Conservation (phyloP, 345 rosid genomes). For the Populus tremula region DNA sequence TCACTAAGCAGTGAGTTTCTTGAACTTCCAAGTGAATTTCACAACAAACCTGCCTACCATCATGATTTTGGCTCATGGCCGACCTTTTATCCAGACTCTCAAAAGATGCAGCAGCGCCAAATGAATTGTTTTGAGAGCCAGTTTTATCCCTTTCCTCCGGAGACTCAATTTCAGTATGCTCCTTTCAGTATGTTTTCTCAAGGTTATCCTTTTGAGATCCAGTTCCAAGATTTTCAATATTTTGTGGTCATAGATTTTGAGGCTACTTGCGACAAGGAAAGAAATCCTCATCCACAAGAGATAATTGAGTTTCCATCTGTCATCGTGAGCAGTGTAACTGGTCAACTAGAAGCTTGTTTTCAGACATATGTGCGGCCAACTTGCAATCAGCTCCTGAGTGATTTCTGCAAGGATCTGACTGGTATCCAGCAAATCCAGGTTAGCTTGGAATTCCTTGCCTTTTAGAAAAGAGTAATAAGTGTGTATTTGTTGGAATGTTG, state of each 20-base stretch:
- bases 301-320: conserved; percentile 53
- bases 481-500: background rate
- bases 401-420: conserved; percentile 49
- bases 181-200: conserved; percentile 36
- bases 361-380: conserved; percentile 52
- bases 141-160: conserved; percentile 39
- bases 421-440: conserved; percentile 55
- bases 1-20: conserved; percentile 28
- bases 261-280: conserved; percentile 50
- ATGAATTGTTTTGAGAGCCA: conserved; percentile 44
- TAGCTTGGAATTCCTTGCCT: background rate
- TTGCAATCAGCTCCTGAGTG: conserved; percentile 41
- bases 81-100: conserved; percentile 40
- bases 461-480: background rate
- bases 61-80: conserved; percentile 43
- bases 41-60: conserved; percentile 36
- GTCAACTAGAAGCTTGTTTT: conserved; percentile 45
- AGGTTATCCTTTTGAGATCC: conserved; percentile 38
- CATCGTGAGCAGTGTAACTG: conserved; percentile 44
- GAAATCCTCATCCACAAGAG: conserved; percentile 52
- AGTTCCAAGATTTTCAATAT: conserved; percentile 52
- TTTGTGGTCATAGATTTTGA: conserved; percentile 51
- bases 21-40: conserved; percentile 39
- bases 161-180: conserved; percentile 39
- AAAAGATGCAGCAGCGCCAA: conserved; percentile 38